phyloP scores from a whole-genome alignment of 352 stramenopile genomes.

The Phytophthora crassamura region DNA sequence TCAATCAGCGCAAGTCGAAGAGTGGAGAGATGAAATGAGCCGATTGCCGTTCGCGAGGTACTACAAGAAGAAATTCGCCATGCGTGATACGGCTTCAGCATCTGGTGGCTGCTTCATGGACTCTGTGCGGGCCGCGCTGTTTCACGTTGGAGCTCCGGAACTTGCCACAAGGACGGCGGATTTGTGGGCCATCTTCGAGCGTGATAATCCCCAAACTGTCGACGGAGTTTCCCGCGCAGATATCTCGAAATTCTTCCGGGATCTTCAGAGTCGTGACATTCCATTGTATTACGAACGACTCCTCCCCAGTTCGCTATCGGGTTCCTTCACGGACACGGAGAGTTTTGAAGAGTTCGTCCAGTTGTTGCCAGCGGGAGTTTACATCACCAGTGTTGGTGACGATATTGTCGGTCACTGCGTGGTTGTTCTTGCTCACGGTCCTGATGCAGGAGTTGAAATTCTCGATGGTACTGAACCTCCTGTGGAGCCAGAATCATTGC shows the following conservation, averaged over 20 bases:
- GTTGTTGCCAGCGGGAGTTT: neutral
- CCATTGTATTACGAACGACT: neutral
- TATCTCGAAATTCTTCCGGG: neutral
- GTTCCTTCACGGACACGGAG: neutral
- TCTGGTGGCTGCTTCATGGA: neutral
- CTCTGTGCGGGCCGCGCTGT: neutral
- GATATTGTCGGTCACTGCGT: neutral
- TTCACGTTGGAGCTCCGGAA: neutral
- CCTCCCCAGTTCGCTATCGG: neutral
- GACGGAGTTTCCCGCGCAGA: neutral
- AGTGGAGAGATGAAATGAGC: neutral
- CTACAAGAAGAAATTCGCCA: constrained; percentile 1
- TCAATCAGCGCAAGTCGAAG: neutral
- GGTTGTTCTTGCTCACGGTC: neutral
- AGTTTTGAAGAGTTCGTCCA: neutral
- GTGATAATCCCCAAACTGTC: neutral
- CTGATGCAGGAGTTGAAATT: neutral
- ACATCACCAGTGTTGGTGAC: neutral
- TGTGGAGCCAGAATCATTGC: neutral
- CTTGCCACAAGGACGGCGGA: neutral
- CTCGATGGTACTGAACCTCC: neutral
- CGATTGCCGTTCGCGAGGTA: neutral
- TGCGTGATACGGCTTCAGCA: neutral
- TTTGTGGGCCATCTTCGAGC: neutral
- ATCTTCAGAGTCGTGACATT: neutral